Conservation (phyloP, 164 flowering plant species). For the Kingdonia uniflora region DNA sequence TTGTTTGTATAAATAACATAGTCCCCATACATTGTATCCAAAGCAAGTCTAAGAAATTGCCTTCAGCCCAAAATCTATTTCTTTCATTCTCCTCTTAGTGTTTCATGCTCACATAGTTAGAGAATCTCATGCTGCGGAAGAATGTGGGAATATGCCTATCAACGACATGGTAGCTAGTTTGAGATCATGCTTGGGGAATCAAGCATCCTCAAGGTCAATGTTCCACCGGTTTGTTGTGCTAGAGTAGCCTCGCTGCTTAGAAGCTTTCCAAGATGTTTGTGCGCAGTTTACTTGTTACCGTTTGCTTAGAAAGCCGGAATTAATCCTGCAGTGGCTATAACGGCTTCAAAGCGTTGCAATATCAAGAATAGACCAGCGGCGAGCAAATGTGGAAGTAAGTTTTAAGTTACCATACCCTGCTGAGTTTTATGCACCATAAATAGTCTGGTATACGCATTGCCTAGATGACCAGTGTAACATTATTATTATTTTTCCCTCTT, state of each 20-base stretch:
- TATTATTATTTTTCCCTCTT: too few relatives aligned
- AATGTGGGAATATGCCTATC: conserved; percentile 55
- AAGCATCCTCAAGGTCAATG: conserved; percentile 20
- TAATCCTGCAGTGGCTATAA: conserved; percentile 49
- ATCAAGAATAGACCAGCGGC: conserved; percentile 52
- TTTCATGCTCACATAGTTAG: conserved; percentile 14
- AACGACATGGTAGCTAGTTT: conserved; percentile 38
- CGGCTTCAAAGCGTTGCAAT: conserved; percentile 62
- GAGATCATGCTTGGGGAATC: conserved; percentile 51
- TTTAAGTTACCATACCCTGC: neutral
- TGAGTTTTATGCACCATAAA: too few relatives aligned
- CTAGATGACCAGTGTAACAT: too few relatives aligned
- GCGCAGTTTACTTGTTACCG: conserved; percentile 59
- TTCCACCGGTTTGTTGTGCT: conserved; percentile 46
- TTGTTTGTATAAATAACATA: too few relatives aligned
- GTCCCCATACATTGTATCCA: too few relatives aligned
- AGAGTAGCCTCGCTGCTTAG: conserved; percentile 37
- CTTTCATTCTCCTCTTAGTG: conserved; percentile 16
- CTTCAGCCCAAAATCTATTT: neutral
- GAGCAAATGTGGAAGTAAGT: conserved; percentile 67
- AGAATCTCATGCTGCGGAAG: conserved; percentile 33
- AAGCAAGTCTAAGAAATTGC: neutral
- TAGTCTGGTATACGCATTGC: too few relatives aligned
- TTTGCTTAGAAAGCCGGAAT: conserved; percentile 51
- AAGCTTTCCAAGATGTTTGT: conserved; percentile 44